These are phyloP conservation scores for Cronartium ribicola DNA, from an alignment of 1,284 basidiomycete species.

Conservation along the genomic window DNA sequence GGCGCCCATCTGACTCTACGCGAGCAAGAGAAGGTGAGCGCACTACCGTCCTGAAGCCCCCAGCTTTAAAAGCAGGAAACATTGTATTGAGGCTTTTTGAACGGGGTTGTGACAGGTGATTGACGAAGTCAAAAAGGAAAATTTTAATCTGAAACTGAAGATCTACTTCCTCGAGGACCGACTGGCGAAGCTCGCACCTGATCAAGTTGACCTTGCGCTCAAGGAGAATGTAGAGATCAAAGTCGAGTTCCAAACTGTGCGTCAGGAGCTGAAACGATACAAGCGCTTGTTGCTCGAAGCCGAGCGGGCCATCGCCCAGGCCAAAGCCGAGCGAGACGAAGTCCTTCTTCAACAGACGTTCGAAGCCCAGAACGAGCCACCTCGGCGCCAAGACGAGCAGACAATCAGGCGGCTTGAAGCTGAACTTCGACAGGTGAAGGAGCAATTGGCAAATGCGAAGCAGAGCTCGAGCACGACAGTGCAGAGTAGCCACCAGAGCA, in stretches of 20 bases:
- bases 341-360: constrained; percentile 44
- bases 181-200: constrained; percentile 73
- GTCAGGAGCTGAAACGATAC: constrained; percentile 86
- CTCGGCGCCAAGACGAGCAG: constrained; percentile 8
- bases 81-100: no score
- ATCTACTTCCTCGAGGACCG: constrained; percentile 90
- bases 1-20: constrained; percentile 65
- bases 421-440: constrained; percentile 50
- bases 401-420: constrained; percentile 43
- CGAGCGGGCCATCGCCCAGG: constrained; percentile 71
- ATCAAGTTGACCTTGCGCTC: constrained; percentile 81
- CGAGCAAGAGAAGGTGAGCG: constrained; percentile 81
- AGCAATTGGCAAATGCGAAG: constrained; percentile 42
- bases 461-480: constrained; percentile 24
- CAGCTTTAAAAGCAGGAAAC: background rate
- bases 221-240: constrained; percentile 93
- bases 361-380: background rate
- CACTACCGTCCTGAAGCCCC: background rate
- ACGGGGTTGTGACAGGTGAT: constrained; percentile 63
- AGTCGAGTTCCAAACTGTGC: constrained; percentile 81
- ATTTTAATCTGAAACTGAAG: constrained; percentile 87
- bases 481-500: constrained; percentile 39
- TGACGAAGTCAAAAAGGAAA: constrained; percentile 87
- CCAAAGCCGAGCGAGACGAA: constrained; percentile 57
- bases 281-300: constrained; percentile 81